A percentile compares a stretch with the other conserved stretches of the same genome.
phyloP scores from a whole-genome alignment of 352 stramenopile genomes.

The Phytophthora fragariaefolia region DNA sequence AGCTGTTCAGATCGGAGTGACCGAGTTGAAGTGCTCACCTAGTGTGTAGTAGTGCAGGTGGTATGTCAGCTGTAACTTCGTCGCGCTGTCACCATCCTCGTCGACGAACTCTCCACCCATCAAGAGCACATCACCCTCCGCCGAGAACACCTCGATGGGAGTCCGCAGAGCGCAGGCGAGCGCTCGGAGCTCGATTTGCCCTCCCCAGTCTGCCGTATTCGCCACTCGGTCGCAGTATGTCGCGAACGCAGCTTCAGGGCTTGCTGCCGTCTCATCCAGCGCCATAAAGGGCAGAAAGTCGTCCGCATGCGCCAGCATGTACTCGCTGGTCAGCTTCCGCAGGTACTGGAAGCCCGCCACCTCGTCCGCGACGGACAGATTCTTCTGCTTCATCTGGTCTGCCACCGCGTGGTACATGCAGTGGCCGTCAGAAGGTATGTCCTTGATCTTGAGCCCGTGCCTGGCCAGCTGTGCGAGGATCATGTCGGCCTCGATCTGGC shows the following conservation, averaged over 20 bases:
- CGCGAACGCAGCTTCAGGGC: conserved; percentile 64
- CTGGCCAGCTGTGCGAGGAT: conserved; percentile 67
- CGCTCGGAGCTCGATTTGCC: conserved; percentile 96
- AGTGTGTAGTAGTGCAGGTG: conserved; percentile 99
- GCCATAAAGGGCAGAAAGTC: conserved; percentile 95
- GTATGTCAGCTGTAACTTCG: conserved; percentile 92
- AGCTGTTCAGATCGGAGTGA: conserved; percentile 44
- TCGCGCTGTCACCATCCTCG: conserved; percentile 38
- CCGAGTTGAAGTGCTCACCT: conserved; percentile 99
- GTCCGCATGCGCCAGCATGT: conserved; percentile 83
- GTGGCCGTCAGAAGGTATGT: conserved; percentile 97
- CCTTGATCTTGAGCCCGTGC: conserved; percentile 80
- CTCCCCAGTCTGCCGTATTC: conserved; percentile 95
- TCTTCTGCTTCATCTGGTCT: conserved; percentile 86
- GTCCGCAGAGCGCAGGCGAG: conserved; percentile 85
- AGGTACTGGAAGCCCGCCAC: conserved; percentile 73
- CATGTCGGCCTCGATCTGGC: conserved; percentile 82
- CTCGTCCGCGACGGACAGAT: conserved; percentile 22
- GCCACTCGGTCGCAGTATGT: conserved; percentile 94
- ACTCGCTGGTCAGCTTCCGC: conserved; percentile 69
- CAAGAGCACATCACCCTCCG: conserved; percentile 83
- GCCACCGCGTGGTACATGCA: conserved; percentile 98
- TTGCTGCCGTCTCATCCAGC: conserved; percentile 52
- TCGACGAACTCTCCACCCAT: conserved; percentile 89
- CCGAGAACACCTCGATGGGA: conserved; percentile 94